Conservation (phyloP, 2,329 filamentous ascomycete genomes). For the Neofusicoccum ribis region DNA sequence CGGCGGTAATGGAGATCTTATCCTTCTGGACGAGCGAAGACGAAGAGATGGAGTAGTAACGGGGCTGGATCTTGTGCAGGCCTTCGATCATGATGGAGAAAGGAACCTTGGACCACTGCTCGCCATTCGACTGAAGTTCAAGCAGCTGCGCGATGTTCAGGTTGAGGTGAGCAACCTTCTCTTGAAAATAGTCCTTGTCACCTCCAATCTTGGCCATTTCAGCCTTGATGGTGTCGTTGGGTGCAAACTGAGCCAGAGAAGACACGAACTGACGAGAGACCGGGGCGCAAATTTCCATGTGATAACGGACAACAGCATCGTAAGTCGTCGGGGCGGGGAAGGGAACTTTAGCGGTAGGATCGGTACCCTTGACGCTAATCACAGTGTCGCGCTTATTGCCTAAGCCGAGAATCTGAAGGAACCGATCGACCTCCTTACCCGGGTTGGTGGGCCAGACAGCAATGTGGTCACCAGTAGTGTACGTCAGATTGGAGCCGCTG, state of each 20-base stretch:
- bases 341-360: slow-evolving; percentile 93
- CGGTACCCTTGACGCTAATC: slow-evolving; percentile 84
- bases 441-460: slow-evolving; percentile 97
- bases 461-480: slow-evolving; percentile 96
- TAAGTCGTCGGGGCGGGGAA: slow-evolving; percentile 97
- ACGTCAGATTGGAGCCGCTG: slow-evolving; percentile 82
- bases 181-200: slow-evolving; percentile 94
- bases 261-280: slow-evolving; percentile 95
- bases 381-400: slow-evolving; percentile 76
- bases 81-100: slow-evolving; percentile 96
- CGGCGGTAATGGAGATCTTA: slow-evolving; percentile 91
- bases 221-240: slow-evolving; percentile 78
- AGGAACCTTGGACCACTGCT: slow-evolving; percentile 80
- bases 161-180: slow-evolving; percentile 76
- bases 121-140: slow-evolving; percentile 67
- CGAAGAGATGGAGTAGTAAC: slow-evolving; percentile 99
- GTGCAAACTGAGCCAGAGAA: slow-evolving; percentile 84
- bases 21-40: slow-evolving; percentile 92
- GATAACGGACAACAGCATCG: slow-evolving; percentile 88
- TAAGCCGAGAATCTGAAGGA: slow-evolving; percentile 77
- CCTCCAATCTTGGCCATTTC: slow-evolving; percentile 86
- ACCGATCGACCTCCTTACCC: slow-evolving; percentile 86
- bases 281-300: slow-evolving; percentile 93
- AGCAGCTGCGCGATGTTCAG: slow-evolving; percentile 90
- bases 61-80: slow-evolving; percentile 90